Evolutionary conservation across 140 eudicot species (phyloP), one percentile per base, ranked within the genome.

Genomic region (Bidens hawaiensis): DNA sequence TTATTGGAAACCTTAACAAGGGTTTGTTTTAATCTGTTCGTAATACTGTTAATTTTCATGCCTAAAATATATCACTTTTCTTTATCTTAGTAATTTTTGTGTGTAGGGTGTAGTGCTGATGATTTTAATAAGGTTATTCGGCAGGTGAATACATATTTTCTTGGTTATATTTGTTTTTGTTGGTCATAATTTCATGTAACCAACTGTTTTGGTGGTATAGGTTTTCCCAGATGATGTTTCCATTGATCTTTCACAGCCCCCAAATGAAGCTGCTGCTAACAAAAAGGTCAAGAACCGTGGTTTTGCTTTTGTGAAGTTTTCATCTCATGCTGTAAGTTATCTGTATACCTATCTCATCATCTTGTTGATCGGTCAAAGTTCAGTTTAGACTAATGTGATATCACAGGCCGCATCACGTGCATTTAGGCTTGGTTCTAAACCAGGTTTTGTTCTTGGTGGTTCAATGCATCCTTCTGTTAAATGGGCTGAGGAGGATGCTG

Each of bases 391-490:
- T 40, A 5, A 4, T 6, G 19, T 26, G 79, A 72, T 62, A 74
- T 61, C 9, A 15, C 88, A 89, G 97, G 81, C 97, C 54, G 97
- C 97, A 24, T 80, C 97, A 64, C 90, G 97, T 52, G 95, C 97
- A 28, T 72, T 58, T 31, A 76, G 95, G 73, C 88, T 58, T 33
- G 91, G 82, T 60, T 76, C 86, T 13, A 78, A 64, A 57, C 79
- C 95, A 26, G 91, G 76, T 61, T 89, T 89, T 72, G 65, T 78
- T 65, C 82, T 89, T 64, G 88, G 68, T 68, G 94, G 88, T 23
- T 73, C 74, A 61, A 42, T 76, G 76, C 97, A 85, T 76, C 97
- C 97, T 67, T 58, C 86, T 62, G 88, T 89, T 58, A 73, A 85
- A 70, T 89, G 97, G 97, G 97, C 91, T 28, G 86, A 85, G 72